Evolutionary conservation across 139 green algal genomes (phyloP), one percentile per base, ranked within the genome.

Genomic region (Zygnema cylindricum): DNA sequence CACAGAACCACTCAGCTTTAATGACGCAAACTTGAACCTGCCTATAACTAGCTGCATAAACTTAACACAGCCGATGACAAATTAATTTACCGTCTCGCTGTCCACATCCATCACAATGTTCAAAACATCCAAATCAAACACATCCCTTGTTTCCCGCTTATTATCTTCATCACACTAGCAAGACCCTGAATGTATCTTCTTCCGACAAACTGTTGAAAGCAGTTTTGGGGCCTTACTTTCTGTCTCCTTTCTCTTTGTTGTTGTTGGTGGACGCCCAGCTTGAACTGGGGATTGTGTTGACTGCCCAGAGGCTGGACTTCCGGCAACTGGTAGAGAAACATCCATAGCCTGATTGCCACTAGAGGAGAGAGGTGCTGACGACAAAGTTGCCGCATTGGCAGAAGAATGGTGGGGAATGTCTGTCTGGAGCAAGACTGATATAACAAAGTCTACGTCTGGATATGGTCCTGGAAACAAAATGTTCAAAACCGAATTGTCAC

Each of bases 381-480:
- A 16, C 16, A 63, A 16, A n/a, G n/a, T n/a, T 63, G 7, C 49
- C 7, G 49, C 49, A 63, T 7, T 63, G 49, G 49, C 49, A 25
- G 16, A 63, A 63, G 49, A 63, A 63, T 63, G 49, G 16, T 7
- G 7, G 7, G 16, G 7, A 63, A 79, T 3, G 71, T 79, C 71
- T 7, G 71, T 57, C 71, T 79, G 71, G 39, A 79, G 38, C 7
- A 79, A 16, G 11, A 79, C 40, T 16, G 71, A 79, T 57, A 79
- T 79, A 16, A 79, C 71, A 16, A 25, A 79, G 11, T 79, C 71
- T 3, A 49, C 39, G 11, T 79, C 71, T 49, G 71, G 71, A 79
- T 79, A 79, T 57, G 71, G 71, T 16, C 71, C 71, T 79, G 71
- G 57, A 79, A 79, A 16, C 40, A 49, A 63, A 7, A 63, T 25